Evolutionary conservation across 2,329 filamentous ascomycete species (phyloP).

Genomic region (Camillea tinctor): DNA sequence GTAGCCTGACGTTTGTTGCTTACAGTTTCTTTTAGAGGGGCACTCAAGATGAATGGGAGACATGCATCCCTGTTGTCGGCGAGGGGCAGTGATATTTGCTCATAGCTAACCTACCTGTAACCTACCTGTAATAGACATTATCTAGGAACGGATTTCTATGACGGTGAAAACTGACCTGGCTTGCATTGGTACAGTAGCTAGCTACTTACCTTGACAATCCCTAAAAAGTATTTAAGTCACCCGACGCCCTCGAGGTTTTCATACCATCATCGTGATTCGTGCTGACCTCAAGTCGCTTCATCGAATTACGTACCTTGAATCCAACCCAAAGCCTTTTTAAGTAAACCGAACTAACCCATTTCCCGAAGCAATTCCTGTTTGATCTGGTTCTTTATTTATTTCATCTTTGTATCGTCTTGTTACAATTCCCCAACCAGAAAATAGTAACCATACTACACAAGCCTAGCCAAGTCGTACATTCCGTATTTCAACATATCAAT

Average conservation of each 20-base stretch:
- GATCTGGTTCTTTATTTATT: not conserved
- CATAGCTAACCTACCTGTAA: not conserved
- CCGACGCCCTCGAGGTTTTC: slow-evolving; percentile 2
- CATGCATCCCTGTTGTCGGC: not conserved
- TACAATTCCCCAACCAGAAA: too few species aligned
- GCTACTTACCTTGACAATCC: not conserved
- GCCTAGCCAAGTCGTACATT: too few species aligned
- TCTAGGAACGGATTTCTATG: not conserved
- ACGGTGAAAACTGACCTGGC: not conserved
- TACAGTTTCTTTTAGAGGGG: too few species aligned
- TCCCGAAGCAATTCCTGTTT: not conserved
- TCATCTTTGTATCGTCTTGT: not conserved
- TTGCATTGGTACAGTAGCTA: not conserved
- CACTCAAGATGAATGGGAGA: not conserved
- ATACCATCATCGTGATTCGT: slow-evolving; percentile 4
- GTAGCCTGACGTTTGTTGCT: too few species aligned
- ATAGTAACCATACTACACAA: too few species aligned
- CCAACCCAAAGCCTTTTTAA: too few species aligned
- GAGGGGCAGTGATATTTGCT: not conserved
- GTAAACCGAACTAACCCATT: not conserved
- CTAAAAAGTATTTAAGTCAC: slow-evolving; percentile 3
- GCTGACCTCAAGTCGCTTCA: not conserved
- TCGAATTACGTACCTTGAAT: not conserved
- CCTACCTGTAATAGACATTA: not conserved
- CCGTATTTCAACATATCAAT: slow-evolving; percentile 5